These are phyloP conservation scores for Solanum chacoense DNA, from an alignment of 305 asterid genomes.

Conservation along the genomic window DNA sequence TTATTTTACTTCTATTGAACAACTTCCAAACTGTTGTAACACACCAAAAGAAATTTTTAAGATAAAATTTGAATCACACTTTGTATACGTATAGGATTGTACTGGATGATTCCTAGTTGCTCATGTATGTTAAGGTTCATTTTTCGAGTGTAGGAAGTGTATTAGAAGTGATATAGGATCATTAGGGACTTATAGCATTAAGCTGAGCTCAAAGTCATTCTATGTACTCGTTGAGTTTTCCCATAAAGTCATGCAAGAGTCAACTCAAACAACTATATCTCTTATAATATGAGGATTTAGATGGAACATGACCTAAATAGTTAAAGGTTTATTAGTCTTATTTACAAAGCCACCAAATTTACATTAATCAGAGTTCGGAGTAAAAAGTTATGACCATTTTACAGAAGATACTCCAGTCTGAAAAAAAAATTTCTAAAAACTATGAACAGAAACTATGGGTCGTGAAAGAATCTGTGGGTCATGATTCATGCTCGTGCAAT, in stretches of 20 bases:
- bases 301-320: background rate
- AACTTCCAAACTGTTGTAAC: background rate
- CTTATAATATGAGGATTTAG: background rate
- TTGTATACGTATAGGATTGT: too few species aligned
- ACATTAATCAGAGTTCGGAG: background rate
- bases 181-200: background rate
- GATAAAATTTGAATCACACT: too few species aligned
- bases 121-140: too few species aligned
- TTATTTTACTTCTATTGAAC: background rate
- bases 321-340: background rate
- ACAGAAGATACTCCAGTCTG: background rate
- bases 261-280: background rate
- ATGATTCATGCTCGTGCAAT: background rate
- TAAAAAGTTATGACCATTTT: background rate
- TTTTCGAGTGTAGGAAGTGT: too few species aligned
- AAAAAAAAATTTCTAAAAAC: background rate
- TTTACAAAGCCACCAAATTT: background rate
- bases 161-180: background rate
- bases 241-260: background rate
- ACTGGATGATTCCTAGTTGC: too few species aligned
- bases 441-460: background rate
- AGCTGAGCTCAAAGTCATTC: background rate
- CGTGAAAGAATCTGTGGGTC: background rate
- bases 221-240: background rate
- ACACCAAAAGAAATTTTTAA: background rate